phyloP scores from a whole-genome alignment of 805 yeast species.

The Metschnikowia lachancei region DNA sequence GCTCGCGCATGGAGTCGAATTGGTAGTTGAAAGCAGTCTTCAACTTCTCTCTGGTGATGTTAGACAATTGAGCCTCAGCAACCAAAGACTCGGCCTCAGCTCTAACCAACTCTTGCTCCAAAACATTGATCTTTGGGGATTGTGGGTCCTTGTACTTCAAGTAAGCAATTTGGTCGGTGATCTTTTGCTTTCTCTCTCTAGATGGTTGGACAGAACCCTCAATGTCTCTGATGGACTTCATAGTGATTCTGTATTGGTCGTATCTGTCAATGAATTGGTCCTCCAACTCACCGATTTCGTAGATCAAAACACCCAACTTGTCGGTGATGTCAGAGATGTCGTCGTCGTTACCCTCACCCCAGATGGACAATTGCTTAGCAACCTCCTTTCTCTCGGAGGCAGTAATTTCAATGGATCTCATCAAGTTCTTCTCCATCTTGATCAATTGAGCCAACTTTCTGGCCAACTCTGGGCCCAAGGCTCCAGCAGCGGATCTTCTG shows the following conservation, averaged over 20 bases:
- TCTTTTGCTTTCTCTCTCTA: slow-evolving; percentile 95
- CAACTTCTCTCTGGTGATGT: slow-evolving; percentile 95
- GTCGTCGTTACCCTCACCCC: slow-evolving; percentile 99
- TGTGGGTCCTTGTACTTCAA: slow-evolving; percentile 98
- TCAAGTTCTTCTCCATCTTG: slow-evolving; percentile 93
- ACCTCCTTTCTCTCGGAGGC: slow-evolving; percentile 91
- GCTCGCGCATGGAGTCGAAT: slow-evolving; percentile 92
- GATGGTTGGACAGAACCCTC: slow-evolving; percentile 98
- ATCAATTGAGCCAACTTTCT: slow-evolving; percentile 87
- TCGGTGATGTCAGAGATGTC: slow-evolving; percentile 96
- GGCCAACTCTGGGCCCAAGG: slow-evolving; percentile 88
- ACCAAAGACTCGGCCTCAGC: slow-evolving; percentile 99
- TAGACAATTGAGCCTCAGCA: slow-evolving; percentile 98
- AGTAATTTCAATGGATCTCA: slow-evolving; percentile 89
- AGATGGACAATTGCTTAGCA: slow-evolving; percentile 92
- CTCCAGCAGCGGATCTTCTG: slow-evolving; percentile 84
- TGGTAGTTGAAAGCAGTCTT: slow-evolving; percentile 97
- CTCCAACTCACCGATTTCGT: slow-evolving; percentile 96
- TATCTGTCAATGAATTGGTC: slow-evolving; percentile 98
- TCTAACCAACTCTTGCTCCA: slow-evolving; percentile 97
- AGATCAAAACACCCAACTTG: slow-evolving; percentile 91
- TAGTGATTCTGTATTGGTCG: slow-evolving; percentile 95
- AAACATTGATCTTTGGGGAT: slow-evolving; percentile 89
- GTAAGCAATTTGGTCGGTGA: slow-evolving; percentile 96
- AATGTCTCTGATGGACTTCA: slow-evolving; percentile 91